Conservation (phyloP, 306 rosid species). For the Lupinus albus region DNA sequence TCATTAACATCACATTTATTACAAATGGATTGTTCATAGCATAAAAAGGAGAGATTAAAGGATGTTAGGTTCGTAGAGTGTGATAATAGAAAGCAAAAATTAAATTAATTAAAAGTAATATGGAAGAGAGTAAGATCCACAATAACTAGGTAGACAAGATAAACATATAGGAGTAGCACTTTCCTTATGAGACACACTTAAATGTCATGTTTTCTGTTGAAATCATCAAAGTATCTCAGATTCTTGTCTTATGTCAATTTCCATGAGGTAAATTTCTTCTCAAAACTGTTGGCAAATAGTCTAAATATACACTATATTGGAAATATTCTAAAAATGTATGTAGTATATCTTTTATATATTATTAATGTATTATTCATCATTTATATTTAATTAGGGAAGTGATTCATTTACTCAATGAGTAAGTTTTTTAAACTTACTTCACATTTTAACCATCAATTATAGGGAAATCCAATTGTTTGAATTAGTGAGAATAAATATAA, state of each 20-base stretch:
- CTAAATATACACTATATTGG: not conserved
- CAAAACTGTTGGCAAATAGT: conserved; percentile 33
- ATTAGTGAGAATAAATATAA: no score
- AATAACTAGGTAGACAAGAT: conserved; percentile 25
- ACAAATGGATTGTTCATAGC: conserved; percentile 41
- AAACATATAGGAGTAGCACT: conserved; percentile 22
- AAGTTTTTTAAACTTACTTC: no score
- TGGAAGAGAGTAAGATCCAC: conserved; percentile 36
- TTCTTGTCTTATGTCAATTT: conserved; percentile 38
- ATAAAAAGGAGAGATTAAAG: conserved; percentile 50
- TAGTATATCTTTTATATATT: no score
- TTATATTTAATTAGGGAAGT: no score
- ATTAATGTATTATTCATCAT: no score
- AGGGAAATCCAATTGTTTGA: no score
- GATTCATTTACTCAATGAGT: no score
- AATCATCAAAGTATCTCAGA: conserved; percentile 39
- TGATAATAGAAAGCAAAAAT: conserved; percentile 38
- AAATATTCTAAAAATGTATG: no score
- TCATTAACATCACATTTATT: conserved; percentile 31
- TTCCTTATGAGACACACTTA: conserved; percentile 33
- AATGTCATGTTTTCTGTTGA: conserved; percentile 37
- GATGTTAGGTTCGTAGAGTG: conserved; percentile 23
- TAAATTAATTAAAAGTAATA: conserved; percentile 3
- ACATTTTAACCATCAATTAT: no score
- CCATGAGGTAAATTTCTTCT: not conserved